A percentile compares a stretch with the other conserved stretches of the same genome.
Evolutionary conservation across 371 early-diverging fungal species (phyloP).

Genomic region (Mucor velutinosus): DNA sequence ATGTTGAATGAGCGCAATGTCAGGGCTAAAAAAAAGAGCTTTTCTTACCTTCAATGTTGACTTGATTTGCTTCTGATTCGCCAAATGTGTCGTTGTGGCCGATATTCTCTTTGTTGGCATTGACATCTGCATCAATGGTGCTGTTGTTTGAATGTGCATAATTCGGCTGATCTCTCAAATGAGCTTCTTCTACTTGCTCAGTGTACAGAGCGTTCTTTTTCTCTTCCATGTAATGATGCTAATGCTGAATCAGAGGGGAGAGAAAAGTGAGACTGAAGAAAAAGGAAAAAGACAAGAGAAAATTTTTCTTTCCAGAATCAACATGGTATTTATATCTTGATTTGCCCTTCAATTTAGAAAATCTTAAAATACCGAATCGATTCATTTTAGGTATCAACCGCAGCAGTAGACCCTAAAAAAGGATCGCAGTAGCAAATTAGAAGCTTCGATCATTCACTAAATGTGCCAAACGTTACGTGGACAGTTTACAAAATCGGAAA

Average conservation of each 20-base stretch:
- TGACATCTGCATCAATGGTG: neutral
- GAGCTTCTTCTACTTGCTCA: neutral
- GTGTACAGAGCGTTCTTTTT: neutral
- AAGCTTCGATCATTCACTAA: too few species aligned
- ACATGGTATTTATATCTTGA: too few species aligned
- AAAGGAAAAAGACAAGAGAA: too few species aligned
- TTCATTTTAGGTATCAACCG: too few species aligned
- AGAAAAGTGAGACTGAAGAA: neutral
- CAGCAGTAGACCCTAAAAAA: too few species aligned
- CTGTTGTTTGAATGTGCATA: neutral
- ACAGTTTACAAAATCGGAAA: too few species aligned
- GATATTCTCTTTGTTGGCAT: neutral
- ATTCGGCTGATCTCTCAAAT: neutral
- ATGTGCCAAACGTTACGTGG: too few species aligned
- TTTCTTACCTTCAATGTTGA: constrained; percentile 32
- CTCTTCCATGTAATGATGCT: neutral
- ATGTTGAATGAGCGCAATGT: neutral
- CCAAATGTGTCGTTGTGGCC: constrained; percentile 26
- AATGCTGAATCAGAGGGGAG: neutral
- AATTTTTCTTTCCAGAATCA: neutral
- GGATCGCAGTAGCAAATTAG: too few species aligned
- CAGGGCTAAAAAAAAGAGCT: neutral
- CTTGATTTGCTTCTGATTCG: constrained; percentile 42
- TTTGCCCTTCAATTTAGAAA: too few species aligned
- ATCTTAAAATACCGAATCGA: too few species aligned